phyloP scores from a whole-genome alignment of 2,329 filamentous ascomycete genomes.

The Penicillium sp. region DNA sequence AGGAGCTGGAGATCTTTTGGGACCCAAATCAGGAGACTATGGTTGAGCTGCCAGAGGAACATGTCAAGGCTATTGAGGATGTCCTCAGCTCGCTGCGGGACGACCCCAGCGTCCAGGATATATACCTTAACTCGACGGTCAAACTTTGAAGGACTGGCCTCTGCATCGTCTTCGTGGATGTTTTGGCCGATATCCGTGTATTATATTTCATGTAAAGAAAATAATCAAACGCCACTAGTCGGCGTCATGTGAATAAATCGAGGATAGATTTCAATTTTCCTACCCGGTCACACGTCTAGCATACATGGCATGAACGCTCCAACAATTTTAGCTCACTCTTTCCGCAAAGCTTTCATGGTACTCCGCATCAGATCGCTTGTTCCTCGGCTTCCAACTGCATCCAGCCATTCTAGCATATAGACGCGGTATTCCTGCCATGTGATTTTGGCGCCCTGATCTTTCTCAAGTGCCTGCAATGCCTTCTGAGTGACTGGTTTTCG shows the following conservation, averaged over 20 bases:
- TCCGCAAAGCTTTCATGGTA: constrained; percentile 70
- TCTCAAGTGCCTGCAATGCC: constrained; percentile 57
- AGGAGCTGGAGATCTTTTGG: constrained; percentile 78
- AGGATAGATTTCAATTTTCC: neutral
- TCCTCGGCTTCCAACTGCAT: constrained; percentile 58
- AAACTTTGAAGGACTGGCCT: constrained; percentile 25
- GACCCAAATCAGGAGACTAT: constrained; percentile 73
- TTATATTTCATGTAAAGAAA: constrained; percentile 13
- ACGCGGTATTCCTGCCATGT: constrained; percentile 70
- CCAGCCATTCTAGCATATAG: constrained; percentile 63
- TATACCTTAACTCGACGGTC: constrained; percentile 62
- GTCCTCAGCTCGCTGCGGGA: constrained; percentile 55
- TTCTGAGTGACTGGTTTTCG: constrained; percentile 59
- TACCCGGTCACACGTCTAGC: neutral
- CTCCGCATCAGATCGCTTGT: constrained; percentile 69
- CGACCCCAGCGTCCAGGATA: constrained; percentile 65
- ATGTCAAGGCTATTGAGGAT: constrained; percentile 52
- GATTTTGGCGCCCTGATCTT: constrained; percentile 59
- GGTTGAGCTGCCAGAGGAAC: constrained; percentile 55
- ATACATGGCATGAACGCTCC: neutral
- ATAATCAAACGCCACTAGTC: constrained; percentile 9
- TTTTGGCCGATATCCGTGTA: constrained; percentile 5
- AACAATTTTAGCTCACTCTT: constrained; percentile 21
- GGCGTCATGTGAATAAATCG: constrained; percentile 5
- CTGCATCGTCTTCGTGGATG: neutral